Conservation (phyloP, 257 asterid species). For the Solanum medicagineum region DNA sequence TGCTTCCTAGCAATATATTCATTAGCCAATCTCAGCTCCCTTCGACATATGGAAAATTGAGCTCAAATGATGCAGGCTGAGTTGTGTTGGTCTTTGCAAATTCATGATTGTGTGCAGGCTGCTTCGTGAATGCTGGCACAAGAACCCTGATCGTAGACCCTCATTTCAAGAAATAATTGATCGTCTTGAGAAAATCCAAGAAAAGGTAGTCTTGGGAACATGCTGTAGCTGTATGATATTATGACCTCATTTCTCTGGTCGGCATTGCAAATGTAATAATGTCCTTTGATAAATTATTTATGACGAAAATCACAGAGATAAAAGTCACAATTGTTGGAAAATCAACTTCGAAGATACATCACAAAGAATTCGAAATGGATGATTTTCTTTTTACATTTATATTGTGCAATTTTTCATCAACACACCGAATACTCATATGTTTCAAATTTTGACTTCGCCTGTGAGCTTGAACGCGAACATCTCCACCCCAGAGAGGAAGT, state of each 20-base stretch:
- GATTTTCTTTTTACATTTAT: background rate
- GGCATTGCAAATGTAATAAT: no score
- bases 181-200: conserved; percentile 31
- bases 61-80: background rate
- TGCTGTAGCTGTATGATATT: conserved; percentile 28
- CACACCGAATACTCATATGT: no score
- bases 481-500: background rate
- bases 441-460: background rate
- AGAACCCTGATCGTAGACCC: conserved; percentile 41
- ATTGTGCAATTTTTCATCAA: no score
- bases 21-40: background rate
- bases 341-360: background rate
- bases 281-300: no score
- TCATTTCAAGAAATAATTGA: conserved; percentile 39
- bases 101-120: conserved; percentile 19
- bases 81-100: background rate
- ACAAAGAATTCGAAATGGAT: background rate
- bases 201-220: conserved; percentile 9
- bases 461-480: background rate
- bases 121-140: conserved; percentile 57
- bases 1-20: background rate
- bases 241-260: background rate
- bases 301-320: no score
- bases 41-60: background rate
- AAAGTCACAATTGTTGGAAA: background rate